phyloP scores from a whole-genome alignment of 1,139 yeast genomes.

The Saccharomyces hybrid region DNA sequence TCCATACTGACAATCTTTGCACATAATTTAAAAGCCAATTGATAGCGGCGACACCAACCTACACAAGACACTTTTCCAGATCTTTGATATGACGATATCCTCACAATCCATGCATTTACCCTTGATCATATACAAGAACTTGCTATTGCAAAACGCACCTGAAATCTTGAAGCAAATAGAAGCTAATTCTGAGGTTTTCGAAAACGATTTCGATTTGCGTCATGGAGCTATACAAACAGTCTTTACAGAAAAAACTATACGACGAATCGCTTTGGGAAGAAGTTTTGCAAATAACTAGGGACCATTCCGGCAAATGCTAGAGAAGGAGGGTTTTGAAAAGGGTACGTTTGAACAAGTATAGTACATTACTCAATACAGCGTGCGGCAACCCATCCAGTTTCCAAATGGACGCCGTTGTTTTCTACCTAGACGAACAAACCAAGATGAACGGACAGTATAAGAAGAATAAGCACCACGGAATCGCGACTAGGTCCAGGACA shows the following conservation, averaged over 20 bases:
- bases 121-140: constrained; percentile 21
- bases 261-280: constrained; percentile 16
- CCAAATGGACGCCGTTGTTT: background rate
- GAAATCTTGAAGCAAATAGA: constrained; percentile 17
- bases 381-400: background rate
- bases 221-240: constrained; percentile 28
- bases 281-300: constrained; percentile 14
- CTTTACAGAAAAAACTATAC: constrained; percentile 9
- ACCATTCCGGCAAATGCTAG: background rate
- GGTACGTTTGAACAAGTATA: constrained; percentile 16
- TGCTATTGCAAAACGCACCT: constrained; percentile 18
- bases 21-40: constrained; percentile 45
- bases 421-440: background rate
- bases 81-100: constrained; percentile 27
- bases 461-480: background rate
- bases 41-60: constrained; percentile 8
- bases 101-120: constrained; percentile 27
- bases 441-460: background rate
- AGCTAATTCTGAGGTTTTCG: constrained; percentile 20
- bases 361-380: constrained; percentile 24
- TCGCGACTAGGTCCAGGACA: background rate
- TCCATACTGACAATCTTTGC: constrained; percentile 70
- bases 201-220: constrained; percentile 24
- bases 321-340: background rate
- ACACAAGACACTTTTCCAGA: constrained; percentile 15